Base-by-base conservation (phyloP, 345 rosid genomes). In the Combretum micranthum region DNA sequence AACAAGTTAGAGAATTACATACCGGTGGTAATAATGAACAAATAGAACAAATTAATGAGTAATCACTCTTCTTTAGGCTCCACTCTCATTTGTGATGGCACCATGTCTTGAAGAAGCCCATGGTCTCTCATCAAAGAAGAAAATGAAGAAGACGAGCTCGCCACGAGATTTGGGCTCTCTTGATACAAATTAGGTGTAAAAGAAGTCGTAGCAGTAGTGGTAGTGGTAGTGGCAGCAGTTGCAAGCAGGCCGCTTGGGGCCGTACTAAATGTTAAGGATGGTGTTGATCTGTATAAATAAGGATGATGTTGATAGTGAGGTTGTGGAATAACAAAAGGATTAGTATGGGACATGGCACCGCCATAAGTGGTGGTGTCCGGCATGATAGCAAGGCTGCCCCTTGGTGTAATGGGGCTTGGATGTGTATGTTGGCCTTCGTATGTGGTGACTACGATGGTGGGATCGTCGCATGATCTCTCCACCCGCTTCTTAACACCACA, bases 401-500 rank as follows among this genome's bases (percentile, higher is more conserved):
- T 78, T 3, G 96, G 85, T 11, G 79, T 80, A n/a, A 83, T 70
- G 0, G 97, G 99, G 58, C 80, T 74, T 42, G 79, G 82, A 59
- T 94, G 99, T 1, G 64, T 72, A 57, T 94, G 99, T 22, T 94
- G 90, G 11, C 99, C 97, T 75, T 94, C 99, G 71, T 94, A 94
- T 13, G 99, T 94, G 7, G 99, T 94, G 5, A 94, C 86, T 0
- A 94, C 97, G 42, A 77, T 77, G 5, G 88, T 60, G 1, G 95
- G 75, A 69, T 94, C 97, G 7, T 82, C 87, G 7, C 80, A 83
- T 18, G 95, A 87, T 78, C 99, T 78, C 86, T 94, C 99, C 20
- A 94, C 99, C 66, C 96, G 75, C 80, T 94, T 94, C 92, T 94
- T 94, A 77, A 94, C 97, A 2, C 95, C 97, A 17, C 99, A 94